Percentiles rank a stretch among this genome's conserved stretches.
Conservation (phyloP, 2,329 filamentous ascomycete genomes). For the Cadophora sp. region DNA sequence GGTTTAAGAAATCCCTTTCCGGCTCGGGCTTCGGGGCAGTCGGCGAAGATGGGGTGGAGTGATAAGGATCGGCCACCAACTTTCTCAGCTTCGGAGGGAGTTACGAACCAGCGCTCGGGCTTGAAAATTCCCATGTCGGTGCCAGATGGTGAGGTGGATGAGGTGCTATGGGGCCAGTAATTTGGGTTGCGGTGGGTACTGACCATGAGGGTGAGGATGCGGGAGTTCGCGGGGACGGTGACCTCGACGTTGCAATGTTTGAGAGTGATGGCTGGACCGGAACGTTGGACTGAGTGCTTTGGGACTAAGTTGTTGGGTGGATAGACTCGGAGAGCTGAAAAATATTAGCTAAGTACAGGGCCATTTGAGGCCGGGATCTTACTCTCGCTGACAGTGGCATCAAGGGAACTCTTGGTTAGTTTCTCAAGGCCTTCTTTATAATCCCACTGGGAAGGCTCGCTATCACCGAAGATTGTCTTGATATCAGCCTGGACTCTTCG, state of each 20-base stretch:
- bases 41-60: background rate
- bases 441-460: slow-evolving; percentile 10
- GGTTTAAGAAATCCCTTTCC: slow-evolving; percentile 20
- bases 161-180: slow-evolving; percentile 19
- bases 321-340: slow-evolving; percentile 21
- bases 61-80: background rate
- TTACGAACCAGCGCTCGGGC: slow-evolving; percentile 20
- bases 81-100: background rate
- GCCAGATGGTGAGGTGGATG: slow-evolving; percentile 44
- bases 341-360: background rate
- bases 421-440: slow-evolving; percentile 11
- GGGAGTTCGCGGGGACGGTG: slow-evolving; percentile 4
- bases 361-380: background rate
- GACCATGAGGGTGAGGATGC: slow-evolving; percentile 6
- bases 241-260: slow-evolving; percentile 7
- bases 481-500: slow-evolving; percentile 18
- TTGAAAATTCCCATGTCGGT: slow-evolving; percentile 51
- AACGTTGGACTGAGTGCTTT: slow-evolving; percentile 9
- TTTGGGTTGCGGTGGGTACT: slow-evolving; percentile 20
- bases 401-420: slow-evolving; percentile 12
- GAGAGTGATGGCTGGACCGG: background rate
- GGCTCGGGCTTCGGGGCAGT: background rate
- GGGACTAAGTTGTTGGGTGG: slow-evolving; percentile 23
- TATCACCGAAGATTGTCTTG: slow-evolving; percentile 11
- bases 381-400: slow-evolving; percentile 22